Base-by-base conservation (phyloP, 2,329 filamentous ascomycete genomes). In the Pezicula radicicola region DNA sequence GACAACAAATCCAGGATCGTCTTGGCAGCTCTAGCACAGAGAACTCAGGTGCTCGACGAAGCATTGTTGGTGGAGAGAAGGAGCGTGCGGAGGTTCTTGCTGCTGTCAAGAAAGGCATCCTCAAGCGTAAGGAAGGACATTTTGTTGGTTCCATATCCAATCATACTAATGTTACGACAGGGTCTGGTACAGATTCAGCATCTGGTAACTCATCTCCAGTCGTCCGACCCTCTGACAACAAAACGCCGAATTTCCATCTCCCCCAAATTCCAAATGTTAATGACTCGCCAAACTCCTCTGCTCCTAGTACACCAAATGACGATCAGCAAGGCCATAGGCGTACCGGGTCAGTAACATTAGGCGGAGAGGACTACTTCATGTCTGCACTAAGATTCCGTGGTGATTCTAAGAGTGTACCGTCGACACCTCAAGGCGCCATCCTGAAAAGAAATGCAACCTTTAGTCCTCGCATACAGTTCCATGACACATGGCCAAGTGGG, bases 401-500 rank as follows among this genome's bases (percentile, higher is more conserved):
- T 51, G 88, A 92, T 62, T 85, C 85, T 10, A 91, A 89, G 73
- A 95, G 90, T 68, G 83, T 88, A 16, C 91, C 91, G 15, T 83
- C 80, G 53, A 95, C 91, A 4, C 91, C 91, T 1, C 83, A 87
- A 46, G 83, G 84, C 18, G 71, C 72, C n/a, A 66, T 73, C 8
- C 33, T 49, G 46, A 87, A 84, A 69, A 79, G 83, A 28, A 81
- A 77, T 59, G 81, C 84, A 1, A 87, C 83, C 0, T 99, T 97
- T 71, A 97, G 91, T 65, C 93, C 93, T 44, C 85, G 93, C 39
- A 91, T 97, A 48, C 85, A 96, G 57, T 97, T 97, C 68, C 85
- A 97, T 68, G 94, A 99, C 66, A 97, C 92, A 7, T 99, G 92
- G 91, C 91, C 92, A 2, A 90, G 87, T 66, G 88, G 89, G 63